Base-by-base conservation (phyloP, 495 filamentous ascomycete species). In the Hypomontagnella submonticulosa region DNA sequence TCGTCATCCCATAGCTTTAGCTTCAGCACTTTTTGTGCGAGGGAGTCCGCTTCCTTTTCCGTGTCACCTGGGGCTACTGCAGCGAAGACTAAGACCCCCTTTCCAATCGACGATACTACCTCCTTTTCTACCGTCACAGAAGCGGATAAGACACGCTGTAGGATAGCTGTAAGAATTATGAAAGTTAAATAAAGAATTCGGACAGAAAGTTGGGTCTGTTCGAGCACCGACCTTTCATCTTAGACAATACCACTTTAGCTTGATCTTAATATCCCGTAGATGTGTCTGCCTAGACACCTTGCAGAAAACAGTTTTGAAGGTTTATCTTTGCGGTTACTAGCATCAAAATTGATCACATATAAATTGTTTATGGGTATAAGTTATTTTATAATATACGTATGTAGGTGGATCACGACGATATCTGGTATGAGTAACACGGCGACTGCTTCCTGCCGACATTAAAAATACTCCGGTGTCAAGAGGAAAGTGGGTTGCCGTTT, bases 101-200 rank as follows among this genome's bases (percentile, higher is more conserved):
- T 90, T 38, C 91, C 91, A 68, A 99, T 97, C 1, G 87, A 87
- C 1, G 96, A 97, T 6, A 99, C 86, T 32, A 97, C 75, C 70
- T 96, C 82, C 58, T 89, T 88, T 72, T 98, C 93, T n/a, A 99
- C 92, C 8, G 92, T 96, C 71, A 99, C 96, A n/a, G 96, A 97
- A 54, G 96, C 96, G 15, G 95, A 98, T 51, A 94, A 89, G 56
- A 98, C 96, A 57, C 96, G 84, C 77, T 99, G 96, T 27, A 99
- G 83, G 59, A 99, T 92, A 46, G 92, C 95, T 99, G 71, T 40
- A 55, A 54, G 37, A 38, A 16, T 16, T 34, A 13, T 66, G 16
- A 46, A 61, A 51, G 27, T 50, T 63, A 18, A 60, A 64, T 47
- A 61, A 58, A 33, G 16, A 23, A 13, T 33, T 8, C 30, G 13